Conservation (phyloP, 1,284 basidiomycete genomes). For the Naganishia sp. region DNA sequence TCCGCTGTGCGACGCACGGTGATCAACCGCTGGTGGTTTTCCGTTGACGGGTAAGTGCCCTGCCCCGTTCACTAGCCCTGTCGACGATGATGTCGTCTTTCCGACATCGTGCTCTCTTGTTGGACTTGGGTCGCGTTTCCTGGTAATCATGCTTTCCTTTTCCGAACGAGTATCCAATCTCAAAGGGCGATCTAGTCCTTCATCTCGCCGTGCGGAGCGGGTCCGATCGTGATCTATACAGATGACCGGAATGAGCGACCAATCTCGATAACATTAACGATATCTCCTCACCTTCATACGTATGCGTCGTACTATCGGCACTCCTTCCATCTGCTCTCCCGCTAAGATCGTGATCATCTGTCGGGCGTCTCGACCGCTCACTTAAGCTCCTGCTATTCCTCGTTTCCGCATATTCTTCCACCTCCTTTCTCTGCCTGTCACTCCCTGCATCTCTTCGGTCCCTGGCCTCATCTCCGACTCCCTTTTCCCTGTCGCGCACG, state of each 20-base stretch:
- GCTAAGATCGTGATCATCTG: not conserved
- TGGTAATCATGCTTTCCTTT: not conserved
- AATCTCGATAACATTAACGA: not conserved
- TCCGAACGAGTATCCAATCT: not conserved
- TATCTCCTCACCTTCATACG: not conserved
- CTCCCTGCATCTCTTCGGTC: not conserved
- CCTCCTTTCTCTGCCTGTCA: not conserved
- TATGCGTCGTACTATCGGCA: not conserved
- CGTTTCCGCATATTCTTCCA: not conserved
- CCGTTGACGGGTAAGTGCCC: too few species aligned
- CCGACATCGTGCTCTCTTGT: not conserved
- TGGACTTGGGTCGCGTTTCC: not conserved
- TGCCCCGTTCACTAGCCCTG: not conserved
- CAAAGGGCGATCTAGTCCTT: not conserved
- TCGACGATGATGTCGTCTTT: not conserved
- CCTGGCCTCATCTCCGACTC: not conserved
- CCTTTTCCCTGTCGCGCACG: too few species aligned
- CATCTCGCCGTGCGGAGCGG: not conserved
- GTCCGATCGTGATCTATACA: not conserved
- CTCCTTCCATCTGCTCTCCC: not conserved
- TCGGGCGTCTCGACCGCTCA: not conserved
- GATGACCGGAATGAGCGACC: not conserved
- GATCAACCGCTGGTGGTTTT: not conserved
- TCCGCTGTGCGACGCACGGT: not conserved
- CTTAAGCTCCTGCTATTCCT: not conserved